Conservation (phyloP, 2,329 filamentous ascomycete genomes). For the Pyrenophora tritici-repentis region DNA sequence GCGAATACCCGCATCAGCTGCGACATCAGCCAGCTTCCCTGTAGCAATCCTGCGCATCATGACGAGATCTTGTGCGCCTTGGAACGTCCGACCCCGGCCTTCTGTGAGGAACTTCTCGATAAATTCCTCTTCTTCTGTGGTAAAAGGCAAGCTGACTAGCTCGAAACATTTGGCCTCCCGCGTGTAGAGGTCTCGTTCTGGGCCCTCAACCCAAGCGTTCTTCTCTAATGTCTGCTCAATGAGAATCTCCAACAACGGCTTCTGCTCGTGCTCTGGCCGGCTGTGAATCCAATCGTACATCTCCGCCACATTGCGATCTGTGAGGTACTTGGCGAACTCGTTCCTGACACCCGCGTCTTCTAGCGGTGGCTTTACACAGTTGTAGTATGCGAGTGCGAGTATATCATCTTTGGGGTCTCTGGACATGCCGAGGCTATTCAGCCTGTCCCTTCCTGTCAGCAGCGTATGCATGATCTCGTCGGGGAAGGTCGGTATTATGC, state of each 20-base stretch:
- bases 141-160: slow-evolving; percentile 74
- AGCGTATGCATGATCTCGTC: slow-evolving; percentile 79
- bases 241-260: slow-evolving; percentile 69
- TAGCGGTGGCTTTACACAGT: slow-evolving; percentile 75
- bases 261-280: slow-evolving; percentile 65
- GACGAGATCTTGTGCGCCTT: slow-evolving; percentile 72
- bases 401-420: slow-evolving; percentile 46
- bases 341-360: slow-evolving; percentile 65
- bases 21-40: slow-evolving; percentile 61
- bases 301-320: slow-evolving; percentile 69
- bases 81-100: slow-evolving; percentile 67
- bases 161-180: slow-evolving; percentile 66
- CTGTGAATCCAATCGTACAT: slow-evolving; percentile 74
- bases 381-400: slow-evolving; percentile 77
- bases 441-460: slow-evolving; percentile 52
- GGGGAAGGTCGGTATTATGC: slow-evolving; percentile 77
- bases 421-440: slow-evolving; percentile 24
- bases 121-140: slow-evolving; percentile 71
- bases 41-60: slow-evolving; percentile 74
- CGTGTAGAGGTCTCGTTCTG: slow-evolving; percentile 22
- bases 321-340: slow-evolving; percentile 71
- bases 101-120: slow-evolving; percentile 70
- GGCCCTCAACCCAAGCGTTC: slow-evolving; percentile 15
- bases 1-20: slow-evolving; percentile 28
- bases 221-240: slow-evolving; percentile 50